phyloP scores from a whole-genome alignment of 1,284 basidiomycete genomes.

The Austroboletus niveus region DNA sequence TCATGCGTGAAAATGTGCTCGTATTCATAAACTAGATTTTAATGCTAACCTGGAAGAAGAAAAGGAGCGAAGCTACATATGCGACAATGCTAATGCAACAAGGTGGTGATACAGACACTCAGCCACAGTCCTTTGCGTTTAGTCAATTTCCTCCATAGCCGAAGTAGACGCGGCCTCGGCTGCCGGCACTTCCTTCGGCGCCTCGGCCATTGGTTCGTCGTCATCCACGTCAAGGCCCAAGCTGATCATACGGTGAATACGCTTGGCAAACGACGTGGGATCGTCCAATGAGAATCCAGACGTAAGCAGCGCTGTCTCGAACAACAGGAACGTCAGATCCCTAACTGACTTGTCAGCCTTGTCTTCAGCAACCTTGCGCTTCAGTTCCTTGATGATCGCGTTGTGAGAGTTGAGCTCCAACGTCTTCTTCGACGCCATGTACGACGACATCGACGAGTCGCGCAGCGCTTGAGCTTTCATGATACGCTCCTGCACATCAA shows the following conservation, averaged over 20 bases:
- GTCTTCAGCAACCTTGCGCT: slow-evolving; percentile 93
- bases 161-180: slow-evolving; percentile 62
- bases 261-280: slow-evolving; percentile 92
- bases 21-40: slow-evolving; percentile 5
- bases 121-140: slow-evolving; percentile 29
- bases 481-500: slow-evolving; percentile 76
- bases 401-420: slow-evolving; percentile 96
- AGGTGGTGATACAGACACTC: slow-evolving; percentile 29
- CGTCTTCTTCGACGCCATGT: slow-evolving; percentile 99
- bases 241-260: slow-evolving; percentile 96
- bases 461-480: slow-evolving; percentile 99
- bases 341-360: slow-evolving; percentile 98
- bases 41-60: background rate
- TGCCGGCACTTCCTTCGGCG: slow-evolving; percentile 38
- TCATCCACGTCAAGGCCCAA: slow-evolving; percentile 84
- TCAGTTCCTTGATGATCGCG: slow-evolving; percentile 95
- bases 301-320: slow-evolving; percentile 94
- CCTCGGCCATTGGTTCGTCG: slow-evolving; percentile 44
- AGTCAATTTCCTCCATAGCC: slow-evolving; percentile 87
- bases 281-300: slow-evolving; percentile 96
- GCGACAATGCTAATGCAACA: slow-evolving; percentile 26
- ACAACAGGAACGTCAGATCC: slow-evolving; percentile 93
- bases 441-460: slow-evolving; percentile 98
- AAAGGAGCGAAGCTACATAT: background rate
- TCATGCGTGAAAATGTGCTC: background rate